phyloP scores from a whole-genome alignment of 805 yeast species.

The Yueomyces sp. region DNA sequence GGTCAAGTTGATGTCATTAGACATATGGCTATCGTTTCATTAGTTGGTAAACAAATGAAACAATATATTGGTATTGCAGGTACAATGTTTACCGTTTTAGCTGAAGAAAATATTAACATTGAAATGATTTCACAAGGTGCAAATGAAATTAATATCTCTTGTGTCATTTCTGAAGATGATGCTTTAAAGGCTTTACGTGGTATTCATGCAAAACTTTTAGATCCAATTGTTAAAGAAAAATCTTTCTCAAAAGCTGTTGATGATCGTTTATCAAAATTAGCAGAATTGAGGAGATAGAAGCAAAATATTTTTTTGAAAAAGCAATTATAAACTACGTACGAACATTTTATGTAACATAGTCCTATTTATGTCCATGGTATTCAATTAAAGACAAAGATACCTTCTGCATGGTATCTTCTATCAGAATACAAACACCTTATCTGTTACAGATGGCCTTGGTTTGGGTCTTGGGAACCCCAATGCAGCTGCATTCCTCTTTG shows the following conservation, averaged over 20 bases:
- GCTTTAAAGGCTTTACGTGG: slow-evolving; percentile 76
- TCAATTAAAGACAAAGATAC: no score
- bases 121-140: slow-evolving; percentile 99
- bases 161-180: slow-evolving; percentile 78
- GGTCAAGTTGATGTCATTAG: slow-evolving; percentile 86
- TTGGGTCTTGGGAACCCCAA: slow-evolving; percentile 76
- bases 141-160: slow-evolving; percentile 90
- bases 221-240: slow-evolving; percentile 23
- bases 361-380: no score
- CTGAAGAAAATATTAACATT: slow-evolving; percentile 82
- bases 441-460: slow-evolving; percentile 81
- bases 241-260: slow-evolving; percentile 27
- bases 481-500: slow-evolving; percentile 62
- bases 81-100: slow-evolving; percentile 86
- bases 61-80: slow-evolving; percentile 96
- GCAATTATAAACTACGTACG: no score
- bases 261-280: slow-evolving; percentile 33
- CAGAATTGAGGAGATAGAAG: slow-evolving; percentile 16
- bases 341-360: no score
- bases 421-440: slow-evolving; percentile 79
- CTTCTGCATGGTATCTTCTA: background rate
- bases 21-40: slow-evolving; percentile 79
- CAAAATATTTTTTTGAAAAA: no score
- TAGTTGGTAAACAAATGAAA: slow-evolving; percentile 96
- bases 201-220: slow-evolving; percentile 66